Conservation (phyloP, 306 rosid genomes). For the Castanea crenata region DNA sequence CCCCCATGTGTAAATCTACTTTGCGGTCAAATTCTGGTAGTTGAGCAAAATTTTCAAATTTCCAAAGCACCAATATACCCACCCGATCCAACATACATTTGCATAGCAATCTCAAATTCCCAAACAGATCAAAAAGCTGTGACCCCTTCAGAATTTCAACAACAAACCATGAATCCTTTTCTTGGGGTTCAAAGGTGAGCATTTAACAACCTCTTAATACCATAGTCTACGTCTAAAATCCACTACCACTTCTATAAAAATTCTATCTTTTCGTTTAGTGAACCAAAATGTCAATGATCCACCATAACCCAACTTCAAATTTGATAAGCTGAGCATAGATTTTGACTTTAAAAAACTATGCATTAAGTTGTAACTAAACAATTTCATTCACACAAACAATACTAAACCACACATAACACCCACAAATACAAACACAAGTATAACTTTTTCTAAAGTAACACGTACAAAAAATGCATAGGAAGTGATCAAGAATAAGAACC, state of each 20-base stretch:
- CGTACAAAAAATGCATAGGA: background rate
- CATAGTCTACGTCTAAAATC: background rate
- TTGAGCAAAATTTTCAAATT: background rate
- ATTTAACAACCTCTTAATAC: background rate
- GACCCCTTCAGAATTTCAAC: background rate
- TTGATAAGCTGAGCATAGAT: too few relatives aligned
- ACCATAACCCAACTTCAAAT: too few relatives aligned
- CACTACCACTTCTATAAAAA: background rate
- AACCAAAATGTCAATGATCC: background rate
- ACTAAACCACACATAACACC: background rate
- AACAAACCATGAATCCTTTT: background rate
- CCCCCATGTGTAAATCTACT: background rate
- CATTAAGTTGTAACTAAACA: background rate
- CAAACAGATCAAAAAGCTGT: background rate
- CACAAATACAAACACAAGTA: background rate
- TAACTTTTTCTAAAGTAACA: background rate
- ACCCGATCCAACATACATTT: background rate
- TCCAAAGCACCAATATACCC: background rate
- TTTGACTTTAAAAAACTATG: too few relatives aligned
- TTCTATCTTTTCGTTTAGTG: background rate
- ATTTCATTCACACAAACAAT: background rate
- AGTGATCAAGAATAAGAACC: slow-evolving; percentile 39
- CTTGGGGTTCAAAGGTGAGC: background rate
- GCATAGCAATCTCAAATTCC: background rate
- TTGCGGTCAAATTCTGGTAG: background rate